Base-by-base conservation (phyloP, 768 basidiomycete species). In the Xanthoconium purpureum region DNA sequence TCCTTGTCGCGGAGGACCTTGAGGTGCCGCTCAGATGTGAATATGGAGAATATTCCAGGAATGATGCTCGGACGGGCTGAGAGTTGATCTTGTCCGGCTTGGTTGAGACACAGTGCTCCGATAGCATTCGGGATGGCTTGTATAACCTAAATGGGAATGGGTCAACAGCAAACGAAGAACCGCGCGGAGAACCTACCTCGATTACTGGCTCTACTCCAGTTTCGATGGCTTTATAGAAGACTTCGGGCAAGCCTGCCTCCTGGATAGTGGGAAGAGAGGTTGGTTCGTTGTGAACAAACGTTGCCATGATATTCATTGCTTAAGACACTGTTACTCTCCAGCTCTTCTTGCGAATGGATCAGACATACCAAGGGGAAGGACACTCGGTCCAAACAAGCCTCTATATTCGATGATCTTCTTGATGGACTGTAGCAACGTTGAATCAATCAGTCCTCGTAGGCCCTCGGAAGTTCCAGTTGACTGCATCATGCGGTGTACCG, bases 261-360 rank as follows among this genome's bases (percentile, higher is more conserved):
- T 99, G 97, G 20, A 99, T 89, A 52, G 96, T 87, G 3, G 84
- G 77, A 54, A 99, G 75, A 15, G 93, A 97, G 0, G 95, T 98
- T 8, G 97, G 97, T 71, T 99, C 97, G 61, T 98, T 99, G 77
- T 99, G 96, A 10, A 98, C 87, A 72, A 98, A 98, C 0, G 94
- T 94, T 14, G 94, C 86, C 87, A 97, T 92, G 66, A 94, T 88
- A 69, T 95, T 94, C 77, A 95, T 91, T 6, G 91, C 94, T 63
- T 52, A 33, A 10, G 52, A 20, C 7, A 36, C 35, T 17, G 61
- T 67, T 50, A 66, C 33, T 55, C 38, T 36, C 32, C 32, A 46
- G n/a, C 17, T 47, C 5, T 49, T 13, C 2, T 18, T 5, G 30
- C 18, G 39, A 57, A 46, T 15, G 30, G 29, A 44, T 33, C 35